Evolutionary conservation across 1,139 yeast species (phyloP), one percentile per base, ranked within the genome.

Genomic region (Taphrina betulina): DNA sequence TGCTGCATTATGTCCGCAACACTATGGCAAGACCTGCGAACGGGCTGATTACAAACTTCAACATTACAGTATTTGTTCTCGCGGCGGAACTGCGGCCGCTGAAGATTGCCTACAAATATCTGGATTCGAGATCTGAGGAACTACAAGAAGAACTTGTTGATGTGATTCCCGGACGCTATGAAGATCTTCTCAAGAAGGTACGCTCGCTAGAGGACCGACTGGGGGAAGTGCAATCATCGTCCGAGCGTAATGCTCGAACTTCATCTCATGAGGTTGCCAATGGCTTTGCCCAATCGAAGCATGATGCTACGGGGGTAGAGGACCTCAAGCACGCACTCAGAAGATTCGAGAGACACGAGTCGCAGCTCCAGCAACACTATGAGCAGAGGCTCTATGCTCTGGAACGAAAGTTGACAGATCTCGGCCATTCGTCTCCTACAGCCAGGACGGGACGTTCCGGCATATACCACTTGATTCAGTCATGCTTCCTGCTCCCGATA

Each of bases 1-100:
- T 59, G 14, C 46, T 60, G 34, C 44, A 55, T n/a, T 59, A 38
- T 26, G 22, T 58, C 19, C 61, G 61, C 26, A 37, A 40, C 4
- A 16, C 52, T 23, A 29, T 59, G 35, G 48, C 57, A 1, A 28
- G 60, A 26, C 50, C 53, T 4, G 52, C 60, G 28, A 57, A 54
- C 12, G 58, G 61, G 1, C 50, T 59, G 5, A 48, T 60, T 22
- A 55, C 60, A 36, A 59, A 59, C 29, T 60, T 58, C 48, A 60
- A 60, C 43, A 59, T 60, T 14, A 58, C 61, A 17, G 45, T 60
- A 31, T 60, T 59, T 36, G 60, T 59, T 20, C 40, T 59, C 19
- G 54, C 61, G 3, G 58, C 62, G 7, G 57, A 53, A 22, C 16
- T 53, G 40, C 24, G 53, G 31, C 57, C 57, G 10, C 29, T 52